Evolutionary conservation across 2,329 filamentous ascomycete species (phyloP).

Genomic region (Colletotrichum phormii): DNA sequence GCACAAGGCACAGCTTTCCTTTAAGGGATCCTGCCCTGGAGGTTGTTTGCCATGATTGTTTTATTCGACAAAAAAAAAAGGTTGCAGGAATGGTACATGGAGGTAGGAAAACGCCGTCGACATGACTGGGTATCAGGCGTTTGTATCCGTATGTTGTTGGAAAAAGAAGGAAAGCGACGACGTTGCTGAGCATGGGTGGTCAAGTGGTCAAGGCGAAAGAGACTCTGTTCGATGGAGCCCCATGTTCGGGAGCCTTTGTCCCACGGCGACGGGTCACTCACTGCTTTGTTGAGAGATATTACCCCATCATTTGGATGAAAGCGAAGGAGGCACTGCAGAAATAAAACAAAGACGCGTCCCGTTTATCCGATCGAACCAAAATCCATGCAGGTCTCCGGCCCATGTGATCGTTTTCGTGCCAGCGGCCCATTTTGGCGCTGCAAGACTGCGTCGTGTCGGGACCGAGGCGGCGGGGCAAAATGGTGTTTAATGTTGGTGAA

Average conservation of each 20-base stretch:
- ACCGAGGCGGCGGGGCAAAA: neutral
- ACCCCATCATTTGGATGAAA: neutral
- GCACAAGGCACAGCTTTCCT: neutral
- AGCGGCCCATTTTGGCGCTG: neutral
- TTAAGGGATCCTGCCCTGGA: neutral
- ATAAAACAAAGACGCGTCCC: neutral
- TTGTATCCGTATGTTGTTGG: neutral
- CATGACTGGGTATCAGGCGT: neutral
- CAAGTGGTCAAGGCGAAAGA: slow-evolving; percentile 6
- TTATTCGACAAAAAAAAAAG: neutral
- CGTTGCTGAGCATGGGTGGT: neutral
- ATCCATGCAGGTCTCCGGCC: neutral
- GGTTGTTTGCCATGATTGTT: neutral
- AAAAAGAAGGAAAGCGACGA: neutral
- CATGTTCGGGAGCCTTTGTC: neutral
- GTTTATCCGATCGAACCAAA: slow-evolving; percentile 20
- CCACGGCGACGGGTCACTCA: neutral
- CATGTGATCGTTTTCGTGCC: slow-evolving; percentile 3
- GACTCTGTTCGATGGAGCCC: slow-evolving; percentile 19
- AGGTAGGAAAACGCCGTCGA: neutral
- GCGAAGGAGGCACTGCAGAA: neutral
- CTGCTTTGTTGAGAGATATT: neutral
- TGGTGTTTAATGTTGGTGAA: neutral
- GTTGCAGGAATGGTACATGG: neutral
- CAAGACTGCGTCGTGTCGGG: slow-evolving; percentile 2